Conservation (phyloP, 2,329 filamentous ascomycete genomes). For the Verticillium albo-atrum region DNA sequence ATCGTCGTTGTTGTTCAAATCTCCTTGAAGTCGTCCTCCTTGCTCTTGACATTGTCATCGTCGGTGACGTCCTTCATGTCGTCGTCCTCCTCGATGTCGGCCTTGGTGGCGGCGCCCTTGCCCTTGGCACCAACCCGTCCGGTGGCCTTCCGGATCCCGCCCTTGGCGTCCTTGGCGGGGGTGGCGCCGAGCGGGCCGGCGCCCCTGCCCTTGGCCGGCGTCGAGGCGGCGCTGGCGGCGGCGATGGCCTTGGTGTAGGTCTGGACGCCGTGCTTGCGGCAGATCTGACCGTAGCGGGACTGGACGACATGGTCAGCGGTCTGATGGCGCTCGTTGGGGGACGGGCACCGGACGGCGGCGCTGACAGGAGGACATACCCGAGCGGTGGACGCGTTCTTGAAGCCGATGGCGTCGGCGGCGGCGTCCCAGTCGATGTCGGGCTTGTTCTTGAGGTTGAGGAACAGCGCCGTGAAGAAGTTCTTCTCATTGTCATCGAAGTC, state of each 20-base stretch:
- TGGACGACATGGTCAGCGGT: conserved; percentile 8
- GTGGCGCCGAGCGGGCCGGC: not conserved
- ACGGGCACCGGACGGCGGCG: not conserved
- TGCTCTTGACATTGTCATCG: conserved; percentile 7
- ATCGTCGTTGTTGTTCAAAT: too few relatives aligned
- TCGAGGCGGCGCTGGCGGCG: not conserved
- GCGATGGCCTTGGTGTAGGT: conserved; percentile 13
- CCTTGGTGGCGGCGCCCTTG: conserved; percentile 12
- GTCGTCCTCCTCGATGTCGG: conserved; percentile 14
- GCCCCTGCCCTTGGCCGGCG: conserved; percentile 1
- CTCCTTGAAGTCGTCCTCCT: conserved; percentile 1
- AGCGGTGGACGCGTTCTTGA: conserved; percentile 41
- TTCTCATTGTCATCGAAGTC: conserved; percentile 25
- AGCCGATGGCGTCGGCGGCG: conserved; percentile 35
- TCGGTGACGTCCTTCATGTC: not conserved
- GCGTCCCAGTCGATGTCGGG: conserved; percentile 43
- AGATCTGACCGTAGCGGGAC: conserved; percentile 47
- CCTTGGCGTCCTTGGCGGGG: conserved; percentile 2
- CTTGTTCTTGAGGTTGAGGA: conserved; percentile 37
- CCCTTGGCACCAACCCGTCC: conserved; percentile 12
- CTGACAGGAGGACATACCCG: conserved; percentile 25
- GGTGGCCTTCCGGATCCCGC: conserved; percentile 10
- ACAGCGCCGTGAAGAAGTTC: conserved; percentile 38
- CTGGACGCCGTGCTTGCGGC: conserved; percentile 37
- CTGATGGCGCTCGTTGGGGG: too few relatives aligned